Evolutionary conservation across 441 rosid genomes (phyloP), one percentile per base, ranked within the genome.

Genomic region (Theobroma grandiflorum): DNA sequence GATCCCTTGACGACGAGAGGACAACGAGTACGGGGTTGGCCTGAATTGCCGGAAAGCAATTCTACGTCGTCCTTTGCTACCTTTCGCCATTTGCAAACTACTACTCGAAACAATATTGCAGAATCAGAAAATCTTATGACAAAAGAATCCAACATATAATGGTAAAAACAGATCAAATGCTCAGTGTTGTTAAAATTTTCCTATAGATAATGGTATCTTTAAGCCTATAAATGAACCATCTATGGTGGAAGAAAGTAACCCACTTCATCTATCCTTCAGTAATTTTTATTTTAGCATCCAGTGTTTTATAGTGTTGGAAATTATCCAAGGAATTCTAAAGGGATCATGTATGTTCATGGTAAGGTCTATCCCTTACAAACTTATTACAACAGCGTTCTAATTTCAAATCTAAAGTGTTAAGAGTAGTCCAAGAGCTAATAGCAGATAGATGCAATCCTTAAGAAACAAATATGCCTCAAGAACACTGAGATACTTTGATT

Each of bases 71-170:
- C 84, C 88, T 80, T 84, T 93, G 92, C 88, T 84, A 83, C 88
- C 93, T 83, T 94, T 94, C 9, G 96, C 96, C 99, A 96, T 96
- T 57, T 63, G 77, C 67, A 80, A 76, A 64, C 72, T 77, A 72
- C 53, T 52, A 76, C 85, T 82, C 69, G 78, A 79, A 82, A 38
- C 26, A 59, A 72, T 15, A 76, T 38, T 35, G 31, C 42, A 59
- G 7, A 75, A 70, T 15, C 47, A 55, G 20, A 40, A 50, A 55
- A 58, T 43, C 49, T 7, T 55, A 73, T 2, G 7, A 57, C 35
- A 5, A 26, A 40, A 31, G 18, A 59, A 42, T n/a, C 3, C 65
- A 7, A 57, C 14, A 57, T 40, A 57, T 20, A 38, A 26, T 38
- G n/a, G 49, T 73, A 38, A 20, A 37, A 38, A 57, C 22, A 57